Evolutionary conservation across 2,329 filamentous ascomycete genomes (phyloP), one percentile per base, ranked within the genome.

Genomic region (Pseudogymnoascus pannorum): DNA sequence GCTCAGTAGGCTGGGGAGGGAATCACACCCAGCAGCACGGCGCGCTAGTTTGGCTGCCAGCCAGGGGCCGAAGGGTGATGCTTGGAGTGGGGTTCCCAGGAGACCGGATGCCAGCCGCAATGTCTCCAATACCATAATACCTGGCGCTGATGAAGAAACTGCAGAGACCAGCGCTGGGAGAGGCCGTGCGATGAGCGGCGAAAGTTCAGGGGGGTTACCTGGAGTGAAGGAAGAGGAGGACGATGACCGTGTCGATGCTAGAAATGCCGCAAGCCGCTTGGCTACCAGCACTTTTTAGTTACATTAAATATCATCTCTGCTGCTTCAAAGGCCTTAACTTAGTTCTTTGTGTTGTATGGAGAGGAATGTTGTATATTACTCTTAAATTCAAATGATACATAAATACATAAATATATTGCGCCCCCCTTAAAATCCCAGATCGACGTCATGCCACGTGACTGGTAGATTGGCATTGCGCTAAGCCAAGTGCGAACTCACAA

Each of bases 61-160:
- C 69, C 94, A 99, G 75, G 94, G 94, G 0, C 93, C 94, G 58
- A 96, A 96, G 77, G 94, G 94, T n/a, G 94, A 99, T 74, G 88
- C 94, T 14, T 99, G 94, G 94, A 96, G 91, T 69, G 94, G 94
- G 62, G 92, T 97, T 26, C 91, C 92, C 35, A 84, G 94, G 64
- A 86, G 70, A 51, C 68, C 87, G 29, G 91, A 96, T 68, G 87
- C 86, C n/a, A 88, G 83, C 70, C 83, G 92, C 68, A 92, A 87
- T 71, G 81, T 92, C 66, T 91, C 88, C 61, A 86, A 88, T 57
- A 89, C 85, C 71, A 82, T 89, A 65, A 83, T 87, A 65, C 78
- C 82, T n/a, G 80, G 82, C 26, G 77, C 87, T 8, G 78, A 80
- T 12, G 87, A 90, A 68, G 87, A 87, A 12, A 79, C 79, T 26